Evolutionary conservation across 805 yeast species (phyloP).

Genomic region (Wickerhamomyces xylosicus): DNA sequence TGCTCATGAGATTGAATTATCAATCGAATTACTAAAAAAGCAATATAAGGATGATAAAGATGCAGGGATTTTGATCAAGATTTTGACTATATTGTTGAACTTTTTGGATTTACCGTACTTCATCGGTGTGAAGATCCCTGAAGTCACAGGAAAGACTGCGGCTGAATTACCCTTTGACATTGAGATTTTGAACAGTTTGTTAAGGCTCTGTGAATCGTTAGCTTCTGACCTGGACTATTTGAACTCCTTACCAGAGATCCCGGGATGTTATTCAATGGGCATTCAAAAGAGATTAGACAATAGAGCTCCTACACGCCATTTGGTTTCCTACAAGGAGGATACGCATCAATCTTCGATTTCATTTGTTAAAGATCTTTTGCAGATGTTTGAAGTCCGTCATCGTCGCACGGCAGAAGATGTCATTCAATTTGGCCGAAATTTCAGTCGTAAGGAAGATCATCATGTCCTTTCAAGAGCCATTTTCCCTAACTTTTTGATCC

Average conservation of each 20-base stretch:
- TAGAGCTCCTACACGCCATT: constrained; percentile 31
- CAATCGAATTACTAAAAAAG: constrained; percentile 24
- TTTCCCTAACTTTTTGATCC: constrained; percentile 47
- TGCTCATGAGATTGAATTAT: constrained; percentile 19
- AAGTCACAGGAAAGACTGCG: too few species aligned
- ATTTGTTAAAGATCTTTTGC: constrained; percentile 28
- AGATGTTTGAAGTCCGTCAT: constrained; percentile 23
- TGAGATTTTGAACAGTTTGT: constrained; percentile 8
- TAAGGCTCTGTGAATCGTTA: constrained; percentile 4
- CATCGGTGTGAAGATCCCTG: constrained; percentile 9
- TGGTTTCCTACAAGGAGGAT: constrained; percentile 21
- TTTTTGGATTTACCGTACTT: constrained; percentile 13
- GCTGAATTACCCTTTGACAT: constrained; percentile 6
- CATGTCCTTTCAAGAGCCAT: constrained; percentile 49
- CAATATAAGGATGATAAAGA: constrained; percentile 13
- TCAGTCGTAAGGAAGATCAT: constrained; percentile 22
- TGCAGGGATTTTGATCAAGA: constrained; percentile 10
- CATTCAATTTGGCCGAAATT: constrained; percentile 22
- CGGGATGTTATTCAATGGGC: constrained; percentile 34
- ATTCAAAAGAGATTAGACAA: constrained; percentile 39
- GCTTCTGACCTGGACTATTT: constrained; percentile 12
- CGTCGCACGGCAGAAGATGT: constrained; percentile 22
- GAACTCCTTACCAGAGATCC: constrained; percentile 14
- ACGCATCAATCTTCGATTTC: constrained; percentile 18
- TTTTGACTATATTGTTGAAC: constrained; percentile 12